Conservation (phyloP, 352 stramenopile genomes). For the Pythium brachiatum region DNA sequence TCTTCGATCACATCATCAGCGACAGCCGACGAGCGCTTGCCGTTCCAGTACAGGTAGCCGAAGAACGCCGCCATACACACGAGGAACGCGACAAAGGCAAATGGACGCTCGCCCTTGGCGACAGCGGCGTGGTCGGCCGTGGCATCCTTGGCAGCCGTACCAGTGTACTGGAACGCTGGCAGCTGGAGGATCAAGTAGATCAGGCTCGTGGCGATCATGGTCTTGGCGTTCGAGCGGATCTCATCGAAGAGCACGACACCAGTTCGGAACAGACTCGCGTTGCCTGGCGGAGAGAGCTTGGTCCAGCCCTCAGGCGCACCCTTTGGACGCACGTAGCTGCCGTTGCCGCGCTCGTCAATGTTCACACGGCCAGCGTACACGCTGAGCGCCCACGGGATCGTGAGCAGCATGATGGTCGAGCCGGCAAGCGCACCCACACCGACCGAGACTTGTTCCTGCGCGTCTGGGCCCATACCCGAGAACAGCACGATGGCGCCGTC, state of each 20-base stretch:
- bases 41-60: constrained; percentile 91
- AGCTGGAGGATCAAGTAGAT: constrained; percentile 97
- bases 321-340: constrained; percentile 84
- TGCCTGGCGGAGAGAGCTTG: constrained; percentile 83
- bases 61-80: constrained; percentile 90
- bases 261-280: constrained; percentile 58
- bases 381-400: constrained; percentile 95
- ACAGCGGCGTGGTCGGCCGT: constrained; percentile 64
- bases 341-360: constrained; percentile 85
- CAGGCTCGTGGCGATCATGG: constrained; percentile 92
- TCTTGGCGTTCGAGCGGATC: constrained; percentile 87
- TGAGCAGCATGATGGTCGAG: constrained; percentile 99
- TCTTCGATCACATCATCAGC: constrained; percentile 67
- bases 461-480: constrained; percentile 91
- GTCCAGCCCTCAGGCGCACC: constrained; percentile 67
- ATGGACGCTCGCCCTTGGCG: constrained; percentile 85
- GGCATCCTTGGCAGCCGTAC: constrained; percentile 54
- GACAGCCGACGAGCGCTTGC: constrained; percentile 72
- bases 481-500: constrained; percentile 98
- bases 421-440: constrained; percentile 97
- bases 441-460: constrained; percentile 94
- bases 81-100: constrained; percentile 86
- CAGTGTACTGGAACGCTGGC: constrained; percentile 89
- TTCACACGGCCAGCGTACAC: constrained; percentile 94
- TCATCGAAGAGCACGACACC: constrained; percentile 82